Evolutionary conservation across 345 rosid species (phyloP).

Genomic region (Eucalyptus regnans): DNA sequence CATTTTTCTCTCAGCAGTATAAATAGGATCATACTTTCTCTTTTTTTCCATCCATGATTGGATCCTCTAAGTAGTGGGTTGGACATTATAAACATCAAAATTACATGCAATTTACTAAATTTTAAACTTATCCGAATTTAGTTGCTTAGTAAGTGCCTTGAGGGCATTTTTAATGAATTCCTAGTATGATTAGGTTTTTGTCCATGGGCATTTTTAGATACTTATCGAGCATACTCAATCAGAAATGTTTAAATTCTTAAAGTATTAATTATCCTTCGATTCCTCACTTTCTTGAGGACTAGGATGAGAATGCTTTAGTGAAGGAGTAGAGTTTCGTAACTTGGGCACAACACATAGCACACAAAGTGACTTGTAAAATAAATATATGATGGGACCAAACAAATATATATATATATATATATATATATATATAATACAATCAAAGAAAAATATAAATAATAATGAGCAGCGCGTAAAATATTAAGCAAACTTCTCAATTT

Average conservation of each 20-base stretch:
- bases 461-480: fast-evolving
- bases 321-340: fast-evolving
- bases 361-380: too few relatives aligned
- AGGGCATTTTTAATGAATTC: background rate
- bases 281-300: too few relatives aligned
- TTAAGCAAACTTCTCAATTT: background rate
- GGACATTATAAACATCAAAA: background rate
- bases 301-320: too few relatives aligned
- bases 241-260: background rate
- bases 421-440: background rate
- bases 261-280: background rate
- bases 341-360: fast-evolving
- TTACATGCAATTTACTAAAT: background rate
- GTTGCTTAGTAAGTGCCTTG: background rate
- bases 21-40: background rate
- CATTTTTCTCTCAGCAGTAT: background rate
- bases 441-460: background rate
- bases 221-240: background rate
- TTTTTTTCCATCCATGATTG: background rate
- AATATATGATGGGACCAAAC: too few relatives aligned
- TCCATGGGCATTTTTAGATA: background rate
- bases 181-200: background rate
- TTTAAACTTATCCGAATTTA: background rate
- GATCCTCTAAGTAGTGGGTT: background rate
- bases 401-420: too few relatives aligned